phyloP scores from a whole-genome alignment of 2,329 filamentous ascomycete species.

The Penicillium sp. region DNA sequence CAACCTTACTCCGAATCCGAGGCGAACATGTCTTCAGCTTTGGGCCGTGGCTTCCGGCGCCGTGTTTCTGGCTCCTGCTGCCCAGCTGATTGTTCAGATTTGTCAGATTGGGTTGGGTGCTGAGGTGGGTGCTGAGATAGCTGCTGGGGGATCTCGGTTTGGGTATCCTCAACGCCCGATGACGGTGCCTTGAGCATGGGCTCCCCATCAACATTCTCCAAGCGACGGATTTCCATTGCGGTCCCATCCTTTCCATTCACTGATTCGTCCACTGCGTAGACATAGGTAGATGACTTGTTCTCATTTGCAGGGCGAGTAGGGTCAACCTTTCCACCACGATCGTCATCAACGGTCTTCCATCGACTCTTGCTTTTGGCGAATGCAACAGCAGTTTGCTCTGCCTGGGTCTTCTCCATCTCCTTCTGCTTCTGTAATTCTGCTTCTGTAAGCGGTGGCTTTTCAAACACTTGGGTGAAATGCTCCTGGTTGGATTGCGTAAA shows the following conservation, averaged over 20 bases:
- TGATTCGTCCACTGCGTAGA: background rate
- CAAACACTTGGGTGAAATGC: conserved; percentile 66
- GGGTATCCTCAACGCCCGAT: conserved; percentile 19
- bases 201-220: conserved; percentile 46
- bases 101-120: conserved; percentile 9
- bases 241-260: conserved; percentile 40
- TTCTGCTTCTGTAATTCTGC: conserved; percentile 45
- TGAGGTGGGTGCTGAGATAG: conserved; percentile 13
- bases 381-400: conserved; percentile 36
- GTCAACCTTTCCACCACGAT: conserved; percentile 30
- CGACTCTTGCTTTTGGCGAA: conserved; percentile 44
- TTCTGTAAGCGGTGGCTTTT: conserved; percentile 61
- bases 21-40: conserved; percentile 84
- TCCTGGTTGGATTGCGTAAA: conserved; percentile 74
- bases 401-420: conserved; percentile 37
- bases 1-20: conserved; percentile 56
- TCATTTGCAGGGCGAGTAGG: conserved; percentile 23
- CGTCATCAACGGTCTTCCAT: conserved; percentile 49
- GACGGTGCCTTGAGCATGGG: conserved; percentile 33
- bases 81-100: conserved; percentile 19
- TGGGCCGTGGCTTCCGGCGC: conserved; percentile 60
- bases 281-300: conserved; percentile 34
- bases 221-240: conserved; percentile 41
- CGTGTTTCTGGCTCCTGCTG: conserved; percentile 26
- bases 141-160: conserved; percentile 20